Conservation (phyloP, 2,329 filamentous ascomycete species). For the Arthrobotrys sphaeroides region DNA sequence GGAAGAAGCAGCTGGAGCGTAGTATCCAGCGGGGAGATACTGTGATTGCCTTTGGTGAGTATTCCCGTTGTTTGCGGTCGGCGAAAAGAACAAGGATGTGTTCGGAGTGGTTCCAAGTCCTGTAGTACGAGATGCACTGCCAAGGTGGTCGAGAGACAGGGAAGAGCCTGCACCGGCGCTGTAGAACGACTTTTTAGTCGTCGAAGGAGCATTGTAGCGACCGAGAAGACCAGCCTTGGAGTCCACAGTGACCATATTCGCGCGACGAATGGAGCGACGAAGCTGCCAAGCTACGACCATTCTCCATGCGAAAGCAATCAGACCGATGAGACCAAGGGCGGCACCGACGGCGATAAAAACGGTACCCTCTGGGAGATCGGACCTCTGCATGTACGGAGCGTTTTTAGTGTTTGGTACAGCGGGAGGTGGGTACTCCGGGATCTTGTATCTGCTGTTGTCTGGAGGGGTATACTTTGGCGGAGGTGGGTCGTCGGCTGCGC, state of each 20-base stretch:
- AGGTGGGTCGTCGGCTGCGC: slow-evolving; percentile 19
- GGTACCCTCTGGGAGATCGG: slow-evolving; percentile 85
- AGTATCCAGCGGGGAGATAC: slow-evolving; percentile 93
- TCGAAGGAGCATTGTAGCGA: slow-evolving; percentile 63
- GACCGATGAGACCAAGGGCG: slow-evolving; percentile 81
- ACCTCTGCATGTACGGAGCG: slow-evolving; percentile 92
- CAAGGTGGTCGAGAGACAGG: slow-evolving; percentile 68
- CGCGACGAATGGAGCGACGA: slow-evolving; percentile 87
- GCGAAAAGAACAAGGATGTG: slow-evolving; percentile 90
- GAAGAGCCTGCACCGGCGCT: slow-evolving; percentile 61
- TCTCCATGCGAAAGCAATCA: slow-evolving; percentile 87
- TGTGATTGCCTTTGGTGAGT: slow-evolving; percentile 73
- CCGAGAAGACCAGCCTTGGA: slow-evolving; percentile 72
- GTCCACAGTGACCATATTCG: slow-evolving; percentile 65
- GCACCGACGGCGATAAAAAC: slow-evolving; percentile 96
- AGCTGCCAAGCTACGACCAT: slow-evolving; percentile 87
- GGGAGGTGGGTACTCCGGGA: slow-evolving; percentile 36
- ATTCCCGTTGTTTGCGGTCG: slow-evolving; percentile 75
- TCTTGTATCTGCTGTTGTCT: slow-evolving; percentile 34
- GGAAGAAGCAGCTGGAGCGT: slow-evolving; percentile 71
- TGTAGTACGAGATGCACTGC: slow-evolving; percentile 60
- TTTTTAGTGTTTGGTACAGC: slow-evolving; percentile 78
- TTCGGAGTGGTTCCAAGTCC: slow-evolving; percentile 66
- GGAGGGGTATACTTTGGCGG: slow-evolving; percentile 51
- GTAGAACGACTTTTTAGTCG: slow-evolving; percentile 66